Evolutionary conservation across 441 rosid genomes (phyloP), one percentile per base, ranked within the genome.

Genomic region (Euphorbia celastroides): DNA sequence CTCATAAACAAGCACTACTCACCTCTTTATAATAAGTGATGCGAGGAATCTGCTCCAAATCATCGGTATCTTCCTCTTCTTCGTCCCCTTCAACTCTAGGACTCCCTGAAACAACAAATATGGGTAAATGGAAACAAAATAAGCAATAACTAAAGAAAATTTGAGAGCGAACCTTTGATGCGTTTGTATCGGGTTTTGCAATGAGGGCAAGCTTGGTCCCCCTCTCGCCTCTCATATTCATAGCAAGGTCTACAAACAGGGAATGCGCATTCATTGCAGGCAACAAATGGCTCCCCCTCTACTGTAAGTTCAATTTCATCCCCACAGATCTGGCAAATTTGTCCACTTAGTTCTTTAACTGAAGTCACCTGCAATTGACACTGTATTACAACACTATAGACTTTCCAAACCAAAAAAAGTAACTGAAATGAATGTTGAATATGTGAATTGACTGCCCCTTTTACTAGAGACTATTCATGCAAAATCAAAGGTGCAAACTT

Each of bases 251-350:
- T 77, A 78, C 99, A 88, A 23, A 86, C 92, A 56, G 95, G 95
- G 78, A 93, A 88, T 64, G 96, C 97, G 79, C 96, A 93, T 80
- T 91, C 99, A 61, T 90, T 86, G 85, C 96, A 90, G 57, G 96
- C 96, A 80, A 90, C 90, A 78, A 90, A 88, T 48, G 81, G 86
- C 80, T 90, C 96, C 26, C 92, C 94, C 54, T 79, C 84, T 13
- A 66, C 81, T 0, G 85, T 82, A 46, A 90, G 44, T 74, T 90
- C 96, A 26, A 90, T 85, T 77, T 86, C 92, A 75, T 90, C 96
- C 38, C 88, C 96, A 69, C 96, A 90, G 75, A 90, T 90, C 81
- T 88, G 90, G 70, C 96, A 90, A 50, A 87, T 80, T 70, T 86
- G 92, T 51, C 90, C 92, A 59, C 84, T 88, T 69, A 86, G 64